phyloP scores from a whole-genome alignment of 192 early-diverging fungal species.

The Chytriomyces sp. region DNA sequence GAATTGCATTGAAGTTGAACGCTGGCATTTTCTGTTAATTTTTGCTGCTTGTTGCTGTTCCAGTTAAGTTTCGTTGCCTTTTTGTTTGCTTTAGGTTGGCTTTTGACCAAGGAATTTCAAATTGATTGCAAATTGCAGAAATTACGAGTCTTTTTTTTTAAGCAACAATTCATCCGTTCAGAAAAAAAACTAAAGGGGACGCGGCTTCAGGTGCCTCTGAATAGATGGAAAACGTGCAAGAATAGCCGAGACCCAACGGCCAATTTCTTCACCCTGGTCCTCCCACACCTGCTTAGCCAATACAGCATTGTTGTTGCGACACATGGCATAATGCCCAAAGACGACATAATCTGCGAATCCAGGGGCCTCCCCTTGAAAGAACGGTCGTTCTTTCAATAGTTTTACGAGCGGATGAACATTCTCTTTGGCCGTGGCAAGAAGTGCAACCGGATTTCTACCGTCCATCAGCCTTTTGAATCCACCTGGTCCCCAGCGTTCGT shows the following conservation, averaged over 20 bases:
- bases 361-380: conserved; percentile 36
- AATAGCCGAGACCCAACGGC: conserved; percentile 26
- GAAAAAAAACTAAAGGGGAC: no score
- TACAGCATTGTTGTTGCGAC: conserved; percentile 21
- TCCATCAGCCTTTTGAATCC: conserved; percentile 12
- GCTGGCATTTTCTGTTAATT: background rate
- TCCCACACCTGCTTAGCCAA: conserved; percentile 36
- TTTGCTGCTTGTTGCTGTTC: background rate
- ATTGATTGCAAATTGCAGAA: no score
- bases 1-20: no score
- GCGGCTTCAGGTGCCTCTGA: background rate
- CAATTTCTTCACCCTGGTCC: conserved; percentile 33
- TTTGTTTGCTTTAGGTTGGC: background rate
- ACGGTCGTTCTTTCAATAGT: conserved; percentile 31
- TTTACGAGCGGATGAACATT: conserved; percentile 30
- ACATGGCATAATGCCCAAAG: conserved; percentile 43
- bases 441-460: conserved; percentile 3
- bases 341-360: conserved; percentile 40
- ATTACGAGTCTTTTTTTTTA: no score
- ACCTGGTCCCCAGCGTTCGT: conserved; percentile 20
- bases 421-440: conserved; percentile 19
- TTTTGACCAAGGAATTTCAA: background rate
- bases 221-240: conserved; percentile 9
- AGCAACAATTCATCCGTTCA: no score
- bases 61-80: background rate